These are phyloP conservation scores for Hypoxylon sp. DNA, from an alignment of 2,329 filamentous ascomycete genomes.

Conservation along the genomic window DNA sequence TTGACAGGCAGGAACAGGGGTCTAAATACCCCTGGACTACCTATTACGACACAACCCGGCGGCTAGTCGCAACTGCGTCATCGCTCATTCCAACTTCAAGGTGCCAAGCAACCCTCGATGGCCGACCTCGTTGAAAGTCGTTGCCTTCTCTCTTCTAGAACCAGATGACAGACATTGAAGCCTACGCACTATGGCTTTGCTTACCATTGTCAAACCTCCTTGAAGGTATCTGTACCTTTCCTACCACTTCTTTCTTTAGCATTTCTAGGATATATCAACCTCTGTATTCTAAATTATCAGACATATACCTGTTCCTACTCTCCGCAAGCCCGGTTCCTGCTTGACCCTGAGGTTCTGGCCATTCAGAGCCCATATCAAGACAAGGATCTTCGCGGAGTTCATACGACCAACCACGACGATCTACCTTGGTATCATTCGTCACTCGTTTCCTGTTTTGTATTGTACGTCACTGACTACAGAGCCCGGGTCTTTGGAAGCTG, in stretches of 20 bases:
- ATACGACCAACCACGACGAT: constrained; percentile 25
- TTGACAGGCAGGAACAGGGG: constrained; percentile 22
- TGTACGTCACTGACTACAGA: constrained; percentile 31
- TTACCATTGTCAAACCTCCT: constrained; percentile 30
- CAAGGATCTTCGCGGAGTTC: constrained; percentile 31
- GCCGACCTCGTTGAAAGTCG: constrained; percentile 8
- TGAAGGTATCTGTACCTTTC: constrained; percentile 29
- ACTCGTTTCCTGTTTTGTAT: constrained; percentile 15
- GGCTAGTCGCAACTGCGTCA: constrained; percentile 47
- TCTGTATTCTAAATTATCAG: constrained; percentile 20
- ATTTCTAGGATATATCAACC: constrained; percentile 36
- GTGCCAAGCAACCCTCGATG: constrained; percentile 22
- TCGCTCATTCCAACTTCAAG: constrained; percentile 40
- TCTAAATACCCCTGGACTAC: constrained; percentile 26
- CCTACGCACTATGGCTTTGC: constrained; percentile 25
- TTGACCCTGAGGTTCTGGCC: constrained; percentile 25
- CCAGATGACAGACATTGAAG: neutral
- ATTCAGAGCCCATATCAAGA: constrained; percentile 27
- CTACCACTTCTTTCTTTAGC: constrained; percentile 19
- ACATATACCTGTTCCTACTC: constrained; percentile 16
- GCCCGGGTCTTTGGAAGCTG: neutral
- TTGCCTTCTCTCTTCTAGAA: neutral
- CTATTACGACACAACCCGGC: constrained; percentile 25
- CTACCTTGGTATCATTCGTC: constrained; percentile 20
- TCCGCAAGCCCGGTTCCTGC: constrained; percentile 31